Percentiles rank a stretch among this genome's conserved stretches.
Evolutionary conservation across 2,329 filamentous ascomycete species (phyloP).

Genomic region (Neofusicoccum parvum): DNA sequence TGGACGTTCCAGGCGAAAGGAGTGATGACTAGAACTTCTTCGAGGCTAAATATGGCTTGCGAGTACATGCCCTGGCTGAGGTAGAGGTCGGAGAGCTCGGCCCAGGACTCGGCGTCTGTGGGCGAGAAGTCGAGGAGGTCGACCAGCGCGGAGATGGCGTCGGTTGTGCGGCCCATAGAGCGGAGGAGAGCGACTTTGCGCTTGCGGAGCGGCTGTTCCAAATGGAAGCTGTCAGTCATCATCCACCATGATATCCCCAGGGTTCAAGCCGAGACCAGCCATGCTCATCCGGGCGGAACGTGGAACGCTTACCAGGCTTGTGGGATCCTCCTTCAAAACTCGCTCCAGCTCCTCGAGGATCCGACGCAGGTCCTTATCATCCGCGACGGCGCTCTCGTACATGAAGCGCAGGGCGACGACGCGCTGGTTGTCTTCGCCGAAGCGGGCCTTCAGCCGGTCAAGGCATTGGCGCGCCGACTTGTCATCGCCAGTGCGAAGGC

Average conservation of each 20-base stretch:
- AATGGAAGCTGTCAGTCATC: slow-evolving; percentile 33
- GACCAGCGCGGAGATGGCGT: slow-evolving; percentile 75
- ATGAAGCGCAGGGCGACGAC: slow-evolving; percentile 82
- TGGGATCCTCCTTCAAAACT: slow-evolving; percentile 70
- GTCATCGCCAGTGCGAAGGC: slow-evolving; percentile 82
- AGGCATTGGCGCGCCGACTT: slow-evolving; percentile 74
- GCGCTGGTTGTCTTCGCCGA: slow-evolving; percentile 81
- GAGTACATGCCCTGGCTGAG: slow-evolving; percentile 74
- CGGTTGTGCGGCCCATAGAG: slow-evolving; percentile 67
- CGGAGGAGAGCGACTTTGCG: slow-evolving; percentile 78
- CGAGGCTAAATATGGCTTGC: slow-evolving; percentile 84
- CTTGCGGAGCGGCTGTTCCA: slow-evolving; percentile 74
- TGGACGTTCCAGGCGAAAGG: slow-evolving; percentile 98
- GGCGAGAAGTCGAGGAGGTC: slow-evolving; percentile 80
- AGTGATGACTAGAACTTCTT: slow-evolving; percentile 83
- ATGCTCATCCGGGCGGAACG: background rate
- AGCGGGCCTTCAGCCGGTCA: slow-evolving; percentile 74
- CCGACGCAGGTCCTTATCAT: slow-evolving; percentile 64
- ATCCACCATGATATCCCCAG: background rate
- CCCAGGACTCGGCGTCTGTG: slow-evolving; percentile 91
- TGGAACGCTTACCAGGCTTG: slow-evolving; percentile 70
- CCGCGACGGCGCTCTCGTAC: slow-evolving; percentile 80
- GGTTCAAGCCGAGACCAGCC: background rate
- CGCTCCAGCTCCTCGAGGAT: slow-evolving; percentile 78
- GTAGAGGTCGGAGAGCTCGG: slow-evolving; percentile 88